Evolutionary conservation across 371 early-diverging fungal species (phyloP).

Genomic region (Amoeboaphelidium protococcarum): DNA sequence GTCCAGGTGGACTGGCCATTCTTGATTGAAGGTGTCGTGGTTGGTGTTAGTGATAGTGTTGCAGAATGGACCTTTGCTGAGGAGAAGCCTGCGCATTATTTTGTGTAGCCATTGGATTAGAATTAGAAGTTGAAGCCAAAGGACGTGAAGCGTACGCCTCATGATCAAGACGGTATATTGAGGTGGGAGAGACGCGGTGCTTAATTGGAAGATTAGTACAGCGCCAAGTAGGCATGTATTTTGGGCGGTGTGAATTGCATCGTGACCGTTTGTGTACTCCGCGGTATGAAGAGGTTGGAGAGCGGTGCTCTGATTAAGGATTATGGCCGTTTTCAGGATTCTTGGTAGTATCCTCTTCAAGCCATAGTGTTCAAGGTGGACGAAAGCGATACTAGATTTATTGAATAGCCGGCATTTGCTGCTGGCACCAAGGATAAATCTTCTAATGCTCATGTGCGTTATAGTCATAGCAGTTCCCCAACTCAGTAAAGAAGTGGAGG

Average conservation of each 20-base stretch:
- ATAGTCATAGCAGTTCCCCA: no score
- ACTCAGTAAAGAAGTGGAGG: no score
- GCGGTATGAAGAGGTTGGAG: slow-evolving; percentile 30
- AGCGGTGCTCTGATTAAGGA: slow-evolving; percentile 64
- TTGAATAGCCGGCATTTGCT: slow-evolving; percentile 9
- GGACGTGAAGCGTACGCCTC: no score
- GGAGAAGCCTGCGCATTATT: no score
- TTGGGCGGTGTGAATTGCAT: slow-evolving; percentile 38
- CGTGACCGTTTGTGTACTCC: slow-evolving; percentile 35
- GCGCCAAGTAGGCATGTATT: slow-evolving; percentile 24
- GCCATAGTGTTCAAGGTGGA: slow-evolving; percentile 26
- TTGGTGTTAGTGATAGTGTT: slow-evolving; percentile 38
- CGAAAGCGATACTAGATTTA: slow-evolving; percentile 39
- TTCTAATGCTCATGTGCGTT: no score
- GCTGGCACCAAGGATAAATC: no score
- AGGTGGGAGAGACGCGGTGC: slow-evolving; percentile 25
- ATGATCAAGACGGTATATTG: no score
- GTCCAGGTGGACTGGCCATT: slow-evolving; percentile 51
- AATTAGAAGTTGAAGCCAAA: no score
- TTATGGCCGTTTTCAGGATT: slow-evolving; percentile 21
- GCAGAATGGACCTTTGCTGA: no score
- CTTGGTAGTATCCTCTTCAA: slow-evolving; percentile 22
- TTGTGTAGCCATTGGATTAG: no score
- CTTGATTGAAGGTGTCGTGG: slow-evolving; percentile 43
- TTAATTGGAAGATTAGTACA: slow-evolving; percentile 10